Percentiles rank a stretch among this genome's conserved stretches.
phyloP scores from a whole-genome alignment of 1,284 basidiomycete genomes.

The Leccinum subfulvum region DNA sequence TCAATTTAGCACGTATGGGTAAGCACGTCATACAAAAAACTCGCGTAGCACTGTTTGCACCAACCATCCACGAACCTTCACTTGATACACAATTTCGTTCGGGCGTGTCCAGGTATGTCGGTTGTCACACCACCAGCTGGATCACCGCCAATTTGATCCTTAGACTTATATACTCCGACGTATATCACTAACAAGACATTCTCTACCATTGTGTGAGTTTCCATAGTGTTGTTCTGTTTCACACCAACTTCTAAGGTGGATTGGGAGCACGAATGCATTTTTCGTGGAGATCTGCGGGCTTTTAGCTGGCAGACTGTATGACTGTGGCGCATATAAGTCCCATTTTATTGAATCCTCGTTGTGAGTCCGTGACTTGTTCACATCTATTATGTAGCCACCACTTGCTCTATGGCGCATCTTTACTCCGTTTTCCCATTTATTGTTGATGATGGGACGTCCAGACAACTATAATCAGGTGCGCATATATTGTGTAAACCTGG shows the following conservation, averaged over 20 bases:
- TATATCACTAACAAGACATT: constrained; percentile 36
- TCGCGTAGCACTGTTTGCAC: background rate
- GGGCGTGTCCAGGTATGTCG: constrained; percentile 43
- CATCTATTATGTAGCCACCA: constrained; percentile 19
- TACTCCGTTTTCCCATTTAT: constrained; percentile 36
- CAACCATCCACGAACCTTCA: background rate
- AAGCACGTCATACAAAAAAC: constrained; percentile 3
- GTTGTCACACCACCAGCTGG: background rate
- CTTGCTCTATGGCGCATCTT: constrained; percentile 28
- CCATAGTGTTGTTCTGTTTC: background rate
- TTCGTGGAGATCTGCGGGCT: constrained; percentile 39
- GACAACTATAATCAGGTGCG: constrained; percentile 35
- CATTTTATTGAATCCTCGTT: background rate
- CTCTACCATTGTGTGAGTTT: constrained; percentile 38
- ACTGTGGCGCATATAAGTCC: constrained; percentile 31
- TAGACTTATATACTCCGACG: constrained; percentile 37
- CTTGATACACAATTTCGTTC: constrained; percentile 39
- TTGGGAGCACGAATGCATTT: constrained; percentile 47
- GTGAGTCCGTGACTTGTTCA: background rate
- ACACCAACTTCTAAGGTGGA: constrained; percentile 38
- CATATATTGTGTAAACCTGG: background rate
- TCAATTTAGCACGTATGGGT: constrained; percentile 40
- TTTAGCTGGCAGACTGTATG: constrained; percentile 35
- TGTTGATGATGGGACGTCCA: constrained; percentile 36
- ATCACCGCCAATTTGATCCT: background rate